Percentiles rank a stretch among this genome's conserved stretches.
Conservation (phyloP, 2,329 filamentous ascomycete species). For the Colletotrichum viniferum region DNA sequence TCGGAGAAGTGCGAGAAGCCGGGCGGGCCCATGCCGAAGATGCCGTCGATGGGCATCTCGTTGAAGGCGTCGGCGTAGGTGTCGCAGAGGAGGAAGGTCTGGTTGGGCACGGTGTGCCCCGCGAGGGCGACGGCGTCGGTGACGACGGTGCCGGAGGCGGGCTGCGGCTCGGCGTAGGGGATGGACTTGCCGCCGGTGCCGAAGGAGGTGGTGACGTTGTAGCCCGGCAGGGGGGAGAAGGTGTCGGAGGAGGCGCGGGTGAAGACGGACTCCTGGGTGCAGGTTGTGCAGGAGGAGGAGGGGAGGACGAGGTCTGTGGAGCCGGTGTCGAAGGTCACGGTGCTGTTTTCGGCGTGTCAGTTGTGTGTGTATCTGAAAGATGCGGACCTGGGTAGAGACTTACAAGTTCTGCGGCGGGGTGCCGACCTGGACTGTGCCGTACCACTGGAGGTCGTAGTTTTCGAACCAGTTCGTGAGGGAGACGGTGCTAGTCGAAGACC, state of each 20-base stretch:
- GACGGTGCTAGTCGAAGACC: not conserved
- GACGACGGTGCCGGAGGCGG: slow-evolving; percentile 28
- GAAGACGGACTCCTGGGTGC: slow-evolving; percentile 27
- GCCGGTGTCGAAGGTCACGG: slow-evolving; percentile 36
- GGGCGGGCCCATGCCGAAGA: slow-evolving; percentile 32
- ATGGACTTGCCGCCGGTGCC: slow-evolving; percentile 32
- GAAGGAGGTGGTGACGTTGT: slow-evolving; percentile 23
- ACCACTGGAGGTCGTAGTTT: not conserved
- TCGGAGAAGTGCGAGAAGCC: slow-evolving; percentile 17
- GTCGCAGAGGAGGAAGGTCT: slow-evolving; percentile 35
- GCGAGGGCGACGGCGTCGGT: slow-evolving; percentile 33
- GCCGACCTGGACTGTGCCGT: not conserved
- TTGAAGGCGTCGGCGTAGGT: slow-evolving; percentile 28
- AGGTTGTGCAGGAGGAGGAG: slow-evolving; percentile 31
- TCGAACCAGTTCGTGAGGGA: not conserved
- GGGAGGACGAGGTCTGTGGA: slow-evolving; percentile 32
- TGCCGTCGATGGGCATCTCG: slow-evolving; percentile 32
- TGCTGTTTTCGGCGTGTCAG: slow-evolving; percentile 22
- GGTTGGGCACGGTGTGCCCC: slow-evolving; percentile 23
- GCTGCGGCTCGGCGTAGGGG: slow-evolving; percentile 25
- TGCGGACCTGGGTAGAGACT: not conserved
- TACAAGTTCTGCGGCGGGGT: not conserved
- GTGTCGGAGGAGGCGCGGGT: slow-evolving; percentile 31
- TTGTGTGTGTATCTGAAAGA: too few species aligned
- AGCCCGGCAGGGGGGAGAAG: slow-evolving; percentile 27